A percentile compares a stretch with the other conserved stretches of the same genome.
These are phyloP conservation scores for Termitomyces sp. DNA, from an alignment of 768 basidiomycete genomes.

Conservation along the genomic window DNA sequence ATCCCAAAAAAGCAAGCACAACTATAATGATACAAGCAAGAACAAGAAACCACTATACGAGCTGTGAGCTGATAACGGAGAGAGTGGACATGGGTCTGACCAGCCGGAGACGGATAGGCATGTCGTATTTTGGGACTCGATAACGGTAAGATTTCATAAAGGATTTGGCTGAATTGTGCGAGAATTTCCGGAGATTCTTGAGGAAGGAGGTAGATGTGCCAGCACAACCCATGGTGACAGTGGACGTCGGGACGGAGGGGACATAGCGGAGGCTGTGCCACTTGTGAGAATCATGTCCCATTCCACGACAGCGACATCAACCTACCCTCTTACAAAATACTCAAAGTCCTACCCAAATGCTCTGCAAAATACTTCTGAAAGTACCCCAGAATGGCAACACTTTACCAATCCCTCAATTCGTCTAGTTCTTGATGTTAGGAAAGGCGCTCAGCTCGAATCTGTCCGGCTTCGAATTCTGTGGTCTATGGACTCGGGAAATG, in stretches of 20 bases:
- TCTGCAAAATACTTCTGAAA: slow-evolving; percentile 16
- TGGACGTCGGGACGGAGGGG: neutral
- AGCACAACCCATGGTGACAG: slow-evolving; percentile 3
- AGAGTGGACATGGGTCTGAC: slow-evolving; percentile 29
- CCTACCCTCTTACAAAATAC: slow-evolving; percentile 56
- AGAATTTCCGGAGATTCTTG: slow-evolving; percentile 26
- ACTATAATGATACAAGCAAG: slow-evolving; percentile 67
- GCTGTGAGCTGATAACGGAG: neutral
- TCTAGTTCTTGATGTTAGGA: slow-evolving; percentile 57
- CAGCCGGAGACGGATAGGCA: slow-evolving; percentile 69
- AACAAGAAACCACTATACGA: slow-evolving; percentile 69
- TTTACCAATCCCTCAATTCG: slow-evolving; percentile 65
- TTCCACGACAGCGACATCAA: slow-evolving; percentile 54
- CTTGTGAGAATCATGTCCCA: slow-evolving; percentile 29
- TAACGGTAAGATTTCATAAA: slow-evolving; percentile 70
- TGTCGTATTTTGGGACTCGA: slow-evolving; percentile 57
- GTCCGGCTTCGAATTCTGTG: slow-evolving; percentile 62
- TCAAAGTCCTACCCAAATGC: slow-evolving; percentile 55
- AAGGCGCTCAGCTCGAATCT: slow-evolving; percentile 50
- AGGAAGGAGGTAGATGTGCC: slow-evolving; percentile 9
- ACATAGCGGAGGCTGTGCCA: slow-evolving; percentile 10
- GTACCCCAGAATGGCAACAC: slow-evolving; percentile 66
- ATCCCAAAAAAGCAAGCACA: slow-evolving; percentile 66
- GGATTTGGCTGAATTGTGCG: slow-evolving; percentile 42
- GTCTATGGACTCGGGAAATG: slow-evolving; percentile 36